Conservation (phyloP, 495 filamentous ascomycete species). For the Immersiella caudata region DNA sequence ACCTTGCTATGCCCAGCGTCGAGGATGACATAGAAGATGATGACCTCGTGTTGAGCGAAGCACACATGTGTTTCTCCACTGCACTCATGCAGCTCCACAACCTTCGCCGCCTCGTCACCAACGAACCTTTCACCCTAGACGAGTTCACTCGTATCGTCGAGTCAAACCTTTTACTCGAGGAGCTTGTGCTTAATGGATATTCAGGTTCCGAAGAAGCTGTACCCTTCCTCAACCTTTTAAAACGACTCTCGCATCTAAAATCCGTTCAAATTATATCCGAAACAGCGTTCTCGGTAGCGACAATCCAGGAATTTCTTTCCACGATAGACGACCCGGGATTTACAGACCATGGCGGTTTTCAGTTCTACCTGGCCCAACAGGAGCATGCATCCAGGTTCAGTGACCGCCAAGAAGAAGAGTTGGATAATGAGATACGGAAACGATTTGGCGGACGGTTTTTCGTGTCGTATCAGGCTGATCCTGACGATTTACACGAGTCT, state of each 20-base stretch:
- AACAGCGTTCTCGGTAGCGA: background rate
- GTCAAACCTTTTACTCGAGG: background rate
- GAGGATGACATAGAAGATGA: constrained; percentile 1
- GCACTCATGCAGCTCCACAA: background rate
- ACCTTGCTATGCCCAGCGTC: background rate
- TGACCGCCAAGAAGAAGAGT: constrained; percentile 20
- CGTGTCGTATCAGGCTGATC: constrained; percentile 34
- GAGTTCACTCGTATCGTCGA: background rate
- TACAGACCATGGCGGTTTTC: constrained; percentile 30
- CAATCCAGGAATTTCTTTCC: background rate
- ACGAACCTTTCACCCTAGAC: background rate
- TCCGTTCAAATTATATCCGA: background rate
- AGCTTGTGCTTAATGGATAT: background rate
- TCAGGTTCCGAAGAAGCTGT: background rate
- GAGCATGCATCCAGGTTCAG: constrained; percentile 27
- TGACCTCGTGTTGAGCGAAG: background rate
- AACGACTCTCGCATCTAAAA: background rate
- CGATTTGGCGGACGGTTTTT: constrained; percentile 33
- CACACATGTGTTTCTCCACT: background rate
- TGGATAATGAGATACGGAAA: constrained; percentile 26
- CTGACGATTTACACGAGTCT: constrained; percentile 38
- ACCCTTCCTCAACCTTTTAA: background rate
- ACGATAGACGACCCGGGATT: constrained; percentile 25
- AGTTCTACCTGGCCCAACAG: constrained; percentile 35
- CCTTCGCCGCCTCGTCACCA: background rate